phyloP scores from a whole-genome alignment of 2,329 filamentous ascomycete species.

The Talaromyces sp. region DNA sequence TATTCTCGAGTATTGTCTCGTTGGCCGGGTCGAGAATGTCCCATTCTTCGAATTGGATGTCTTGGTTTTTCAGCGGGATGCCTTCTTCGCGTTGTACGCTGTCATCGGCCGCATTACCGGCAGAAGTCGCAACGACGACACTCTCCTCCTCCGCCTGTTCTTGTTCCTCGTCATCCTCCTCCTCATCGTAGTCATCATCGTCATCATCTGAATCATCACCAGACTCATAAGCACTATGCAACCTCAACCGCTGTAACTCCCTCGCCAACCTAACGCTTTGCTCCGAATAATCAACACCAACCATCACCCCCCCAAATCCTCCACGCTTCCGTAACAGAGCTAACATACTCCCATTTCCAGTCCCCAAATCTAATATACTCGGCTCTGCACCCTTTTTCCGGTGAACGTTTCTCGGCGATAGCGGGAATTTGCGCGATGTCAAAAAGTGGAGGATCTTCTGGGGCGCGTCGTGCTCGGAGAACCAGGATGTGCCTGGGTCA shows the following conservation, averaged over 20 bases:
- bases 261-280: slow-evolving; percentile 71
- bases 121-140: slow-evolving; percentile 19
- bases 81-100: slow-evolving; percentile 12
- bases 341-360: slow-evolving; percentile 90
- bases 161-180: slow-evolving; percentile 44
- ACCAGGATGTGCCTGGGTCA: slow-evolving; percentile 85
- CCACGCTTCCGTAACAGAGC: slow-evolving; percentile 68
- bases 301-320: slow-evolving; percentile 64
- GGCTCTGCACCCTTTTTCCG: slow-evolving; percentile 19
- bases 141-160: slow-evolving; percentile 22
- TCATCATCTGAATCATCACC: slow-evolving; percentile 19
- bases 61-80: slow-evolving; percentile 14
- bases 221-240: slow-evolving; percentile 35
- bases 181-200: slow-evolving; percentile 28
- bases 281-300: slow-evolving; percentile 85
- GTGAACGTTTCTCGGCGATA: slow-evolving; percentile 34
- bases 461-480: slow-evolving; percentile 87
- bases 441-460: slow-evolving; percentile 73
- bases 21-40: slow-evolving; percentile 54
- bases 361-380: slow-evolving; percentile 78
- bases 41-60: slow-evolving; percentile 58
- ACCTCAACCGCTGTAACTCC: slow-evolving; percentile 52
- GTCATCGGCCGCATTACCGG: neutral
- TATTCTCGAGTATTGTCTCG: slow-evolving; percentile 4
- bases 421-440: slow-evolving; percentile 46